Conservation (phyloP, 2,329 filamentous ascomycete genomes). For the Nemania diffusa region DNA sequence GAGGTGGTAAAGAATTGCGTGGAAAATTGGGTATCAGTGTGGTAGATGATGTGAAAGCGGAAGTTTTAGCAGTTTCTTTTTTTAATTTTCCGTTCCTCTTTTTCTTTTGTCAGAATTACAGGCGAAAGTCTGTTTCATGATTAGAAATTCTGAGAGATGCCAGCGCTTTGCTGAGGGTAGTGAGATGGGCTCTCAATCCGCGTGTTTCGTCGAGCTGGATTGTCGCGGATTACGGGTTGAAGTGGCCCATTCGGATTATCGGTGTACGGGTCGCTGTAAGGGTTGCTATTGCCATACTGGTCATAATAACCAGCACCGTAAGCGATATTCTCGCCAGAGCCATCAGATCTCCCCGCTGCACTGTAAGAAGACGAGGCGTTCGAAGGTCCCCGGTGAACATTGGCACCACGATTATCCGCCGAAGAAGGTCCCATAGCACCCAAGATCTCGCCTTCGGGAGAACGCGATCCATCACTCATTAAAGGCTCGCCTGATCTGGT, state of each 20-base stretch:
- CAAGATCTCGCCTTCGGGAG: slow-evolving; percentile 82
- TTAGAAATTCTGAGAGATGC: slow-evolving; percentile 97
- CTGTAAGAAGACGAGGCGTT: slow-evolving; percentile 98
- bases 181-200: slow-evolving; percentile 91
- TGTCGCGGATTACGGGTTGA: slow-evolving; percentile 90
- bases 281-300: slow-evolving; percentile 67
- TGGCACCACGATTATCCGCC: slow-evolving; percentile 70
- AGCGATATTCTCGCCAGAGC: slow-evolving; percentile 64
- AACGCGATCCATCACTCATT: slow-evolving; percentile 61
- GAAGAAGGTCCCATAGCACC: slow-evolving; percentile 82
- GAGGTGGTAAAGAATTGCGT: slow-evolving; percentile 17
- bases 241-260: slow-evolving; percentile 57
- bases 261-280: slow-evolving; percentile 68
- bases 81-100: not conserved
- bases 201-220: slow-evolving; percentile 90
- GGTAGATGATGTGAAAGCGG: slow-evolving; percentile 8
- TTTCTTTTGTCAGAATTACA: not conserved
- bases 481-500: slow-evolving; percentile 75
- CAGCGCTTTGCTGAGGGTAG: slow-evolving; percentile 90
- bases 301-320: slow-evolving; percentile 67
- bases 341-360: slow-evolving; percentile 78
- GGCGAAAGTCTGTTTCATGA: not conserved
- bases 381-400: slow-evolving; percentile 88
- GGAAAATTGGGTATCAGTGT: slow-evolving; percentile 32
- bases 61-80: slow-evolving; percentile 18